Conservation (phyloP, 768 basidiomycete genomes). For the Mycena epipterygia region DNA sequence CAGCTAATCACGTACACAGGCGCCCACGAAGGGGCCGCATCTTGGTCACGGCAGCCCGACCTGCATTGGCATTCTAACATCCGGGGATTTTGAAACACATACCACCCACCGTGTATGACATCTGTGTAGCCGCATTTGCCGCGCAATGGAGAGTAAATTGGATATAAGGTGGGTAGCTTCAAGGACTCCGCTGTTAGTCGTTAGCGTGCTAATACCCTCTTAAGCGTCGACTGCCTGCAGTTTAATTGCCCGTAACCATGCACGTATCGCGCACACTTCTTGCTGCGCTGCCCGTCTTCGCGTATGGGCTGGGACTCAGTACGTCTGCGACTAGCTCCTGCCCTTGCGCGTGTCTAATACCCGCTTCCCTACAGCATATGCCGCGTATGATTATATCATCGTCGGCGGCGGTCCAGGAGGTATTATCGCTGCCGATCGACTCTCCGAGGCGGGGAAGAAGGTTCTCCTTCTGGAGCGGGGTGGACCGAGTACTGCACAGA, state of each 20-base stretch:
- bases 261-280: background rate
- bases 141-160: background rate
- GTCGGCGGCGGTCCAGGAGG: constrained; percentile 74
- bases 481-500: constrained; percentile 69
- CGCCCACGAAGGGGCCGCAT: background rate
- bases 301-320: background rate
- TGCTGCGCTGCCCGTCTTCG: background rate
- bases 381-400: constrained; percentile 64
- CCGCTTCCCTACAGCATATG: background rate
- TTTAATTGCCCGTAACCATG: background rate
- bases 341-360: background rate
- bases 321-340: background rate
- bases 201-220: background rate
- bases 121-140: background rate
- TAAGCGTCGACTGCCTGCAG: background rate
- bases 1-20: too few relatives aligned
- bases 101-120: background rate
- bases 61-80: background rate
- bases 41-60: background rate
- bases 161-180: background rate
- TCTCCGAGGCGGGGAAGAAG: constrained; percentile 73
- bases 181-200: background rate
- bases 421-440: constrained; percentile 68
- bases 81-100: constrained; percentile 13
- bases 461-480: constrained; percentile 75